A percentile compares a stretch with the other conserved stretches of the same genome.
Conservation (phyloP, 306 rosid species). For the Cotoneaster glaucophyllus region DNA sequence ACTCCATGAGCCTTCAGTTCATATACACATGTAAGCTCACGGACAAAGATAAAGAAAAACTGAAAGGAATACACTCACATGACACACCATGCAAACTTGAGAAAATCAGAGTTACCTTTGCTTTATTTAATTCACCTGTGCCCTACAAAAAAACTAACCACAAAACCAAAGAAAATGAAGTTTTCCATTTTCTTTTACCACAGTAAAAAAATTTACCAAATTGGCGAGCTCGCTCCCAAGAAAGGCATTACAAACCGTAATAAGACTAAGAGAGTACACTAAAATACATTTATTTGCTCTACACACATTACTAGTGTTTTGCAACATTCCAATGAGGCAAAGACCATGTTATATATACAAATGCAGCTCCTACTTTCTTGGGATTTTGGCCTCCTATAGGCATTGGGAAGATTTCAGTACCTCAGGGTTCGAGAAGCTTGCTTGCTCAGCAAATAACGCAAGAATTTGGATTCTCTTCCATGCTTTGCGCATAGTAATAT, state of each 20-base stretch:
- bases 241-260: neutral
- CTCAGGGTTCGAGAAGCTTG: conserved; percentile 2
- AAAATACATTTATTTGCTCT: conserved; percentile 37
- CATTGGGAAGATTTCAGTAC: conserved; percentile 11
- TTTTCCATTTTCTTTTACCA: neutral
- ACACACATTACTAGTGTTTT: conserved; percentile 25
- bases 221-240: neutral
- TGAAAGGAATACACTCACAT: conserved; percentile 3
- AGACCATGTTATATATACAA: conserved; percentile 46
- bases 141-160: neutral
- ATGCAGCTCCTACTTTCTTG: conserved; percentile 18
- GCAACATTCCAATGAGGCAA: conserved; percentile 24
- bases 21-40: neutral
- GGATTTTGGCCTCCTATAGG: conserved; percentile 9
- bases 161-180: neutral
- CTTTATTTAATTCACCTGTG: neutral
- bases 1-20: conserved; percentile 1
- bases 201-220: neutral
- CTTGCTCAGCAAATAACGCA: conserved; percentile 56
- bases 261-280: neutral
- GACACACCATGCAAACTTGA: conserved; percentile 21
- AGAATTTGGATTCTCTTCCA: conserved; percentile 91
- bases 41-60: conserved; percentile 15
- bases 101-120: conserved; percentile 2
- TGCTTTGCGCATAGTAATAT: conserved; percentile 69